Evolutionary conservation across 495 filamentous ascomycete genomes (phyloP).

Genomic region (Cercophora sp.): DNA sequence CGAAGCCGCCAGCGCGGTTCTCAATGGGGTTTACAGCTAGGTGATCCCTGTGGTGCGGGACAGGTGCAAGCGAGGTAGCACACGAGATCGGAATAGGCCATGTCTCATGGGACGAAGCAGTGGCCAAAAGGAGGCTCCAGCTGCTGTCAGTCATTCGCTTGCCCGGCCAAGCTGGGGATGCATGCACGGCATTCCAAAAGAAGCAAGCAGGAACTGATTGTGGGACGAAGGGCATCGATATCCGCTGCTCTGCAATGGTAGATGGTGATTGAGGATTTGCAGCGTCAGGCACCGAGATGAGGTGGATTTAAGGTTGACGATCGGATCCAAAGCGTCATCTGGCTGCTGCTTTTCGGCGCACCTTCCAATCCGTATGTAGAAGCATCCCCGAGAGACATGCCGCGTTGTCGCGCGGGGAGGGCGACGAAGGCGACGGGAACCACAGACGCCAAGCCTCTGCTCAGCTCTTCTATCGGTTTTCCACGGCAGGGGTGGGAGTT

Average conservation of each 20-base stretch:
- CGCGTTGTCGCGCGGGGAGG: conserved; percentile 3
- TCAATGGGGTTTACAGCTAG: no score
- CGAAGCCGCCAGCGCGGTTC: no score
- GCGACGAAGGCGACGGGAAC: conserved; percentile 17
- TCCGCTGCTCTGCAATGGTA: neutral
- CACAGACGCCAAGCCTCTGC: conserved; percentile 18
- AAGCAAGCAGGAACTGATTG: neutral
- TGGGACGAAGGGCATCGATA: neutral
- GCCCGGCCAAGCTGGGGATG: neutral
- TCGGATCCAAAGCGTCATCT: conserved; percentile 18
- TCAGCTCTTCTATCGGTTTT: conserved; percentile 18
- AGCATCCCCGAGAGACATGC: conserved; percentile 22
- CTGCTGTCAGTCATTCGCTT: neutral
- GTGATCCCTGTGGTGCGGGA: no score
- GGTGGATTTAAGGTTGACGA: conserved; percentile 27
- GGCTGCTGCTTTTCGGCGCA: conserved; percentile 9
- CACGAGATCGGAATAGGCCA: no score
- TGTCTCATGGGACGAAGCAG: neutral
- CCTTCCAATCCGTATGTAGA: conserved; percentile 29
- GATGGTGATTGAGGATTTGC: neutral
- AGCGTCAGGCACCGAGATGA: neutral
- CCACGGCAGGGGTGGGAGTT: conserved; percentile 12
- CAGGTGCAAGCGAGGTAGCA: no score
- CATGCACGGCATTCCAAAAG: conserved; percentile 7
- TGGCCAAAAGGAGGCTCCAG: neutral